Conservation (phyloP, 2,329 filamentous ascomycete species). For the Aspergillus neotritici region DNA sequence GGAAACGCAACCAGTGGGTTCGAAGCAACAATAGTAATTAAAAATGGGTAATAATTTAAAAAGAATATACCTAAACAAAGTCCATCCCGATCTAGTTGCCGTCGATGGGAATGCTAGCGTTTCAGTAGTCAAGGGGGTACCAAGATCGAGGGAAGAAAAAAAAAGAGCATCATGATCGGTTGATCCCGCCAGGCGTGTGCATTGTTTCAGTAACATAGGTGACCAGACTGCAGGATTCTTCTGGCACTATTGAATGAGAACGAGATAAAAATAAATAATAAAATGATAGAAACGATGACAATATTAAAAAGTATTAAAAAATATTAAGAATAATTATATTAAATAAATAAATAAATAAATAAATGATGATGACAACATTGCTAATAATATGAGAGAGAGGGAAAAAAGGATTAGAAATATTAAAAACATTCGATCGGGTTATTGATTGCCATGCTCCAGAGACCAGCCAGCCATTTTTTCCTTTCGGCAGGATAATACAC, state of each 20-base stretch:
- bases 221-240: too few relatives aligned
- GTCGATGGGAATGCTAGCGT: conserved; percentile 6
- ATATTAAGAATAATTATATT: conserved; percentile 2
- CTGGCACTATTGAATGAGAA: neutral
- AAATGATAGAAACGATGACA: too few relatives aligned
- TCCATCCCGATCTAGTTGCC: conserved; percentile 4
- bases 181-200: neutral
- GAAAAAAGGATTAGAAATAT: too few relatives aligned
- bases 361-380: conserved; percentile 1
- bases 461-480: conserved; percentile 6
- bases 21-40: neutral
- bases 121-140: conserved; percentile 2
- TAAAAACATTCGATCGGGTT: conserved; percentile 11
- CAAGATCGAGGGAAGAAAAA: conserved; percentile 6
- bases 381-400: neutral
- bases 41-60: neutral
- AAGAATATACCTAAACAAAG: too few relatives aligned
- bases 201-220: neutral
- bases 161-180: conserved; percentile 3
- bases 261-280: neutral
- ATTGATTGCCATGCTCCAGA: conserved; percentile 7
- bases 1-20: neutral
- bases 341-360: conserved; percentile 2
- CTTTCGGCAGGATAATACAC: neutral
- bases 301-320: neutral